These are phyloP conservation scores for Xylariomycetidae sp. DNA, from an alignment of 2,329 filamentous ascomycete species.

Conservation along the genomic window DNA sequence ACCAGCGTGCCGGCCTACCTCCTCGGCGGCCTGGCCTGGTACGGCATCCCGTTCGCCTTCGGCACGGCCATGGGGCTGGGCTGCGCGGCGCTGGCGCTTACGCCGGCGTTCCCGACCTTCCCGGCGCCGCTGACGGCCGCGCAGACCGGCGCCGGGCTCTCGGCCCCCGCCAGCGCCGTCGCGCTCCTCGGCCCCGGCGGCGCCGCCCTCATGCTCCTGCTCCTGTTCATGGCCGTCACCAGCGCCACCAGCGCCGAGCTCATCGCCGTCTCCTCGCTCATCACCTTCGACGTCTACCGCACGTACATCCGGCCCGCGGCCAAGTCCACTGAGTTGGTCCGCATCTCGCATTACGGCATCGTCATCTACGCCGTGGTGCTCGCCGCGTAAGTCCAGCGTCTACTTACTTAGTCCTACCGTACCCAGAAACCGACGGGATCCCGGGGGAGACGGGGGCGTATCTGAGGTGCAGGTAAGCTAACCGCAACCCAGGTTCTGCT, in stretches of 20 bases:
- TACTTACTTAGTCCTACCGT: no score
- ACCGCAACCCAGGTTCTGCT: constrained; percentile 23
- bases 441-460: no score
- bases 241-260: constrained; percentile 36
- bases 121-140: constrained; percentile 24
- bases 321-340: constrained; percentile 24
- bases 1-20: constrained; percentile 36
- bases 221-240: constrained; percentile 43
- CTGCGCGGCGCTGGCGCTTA: constrained; percentile 24
- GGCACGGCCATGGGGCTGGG: constrained; percentile 30
- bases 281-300: constrained; percentile 35
- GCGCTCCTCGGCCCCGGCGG: constrained; percentile 31
- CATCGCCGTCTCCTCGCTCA: constrained; percentile 32
- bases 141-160: constrained; percentile 27
- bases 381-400: constrained; percentile 15
- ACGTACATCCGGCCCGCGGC: constrained; percentile 30
- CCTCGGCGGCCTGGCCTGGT: constrained; percentile 34
- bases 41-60: constrained; percentile 31
- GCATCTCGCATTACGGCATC: constrained; percentile 28
- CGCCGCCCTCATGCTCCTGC: constrained; percentile 29
- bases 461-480: background rate
- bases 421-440: no score
- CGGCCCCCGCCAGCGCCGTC: constrained; percentile 25
- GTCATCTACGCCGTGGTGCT: constrained; percentile 27
- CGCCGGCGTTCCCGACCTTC: constrained; percentile 23